Conservation (phyloP, 805 yeast species). For the Starmerella sirachaensis region DNA sequence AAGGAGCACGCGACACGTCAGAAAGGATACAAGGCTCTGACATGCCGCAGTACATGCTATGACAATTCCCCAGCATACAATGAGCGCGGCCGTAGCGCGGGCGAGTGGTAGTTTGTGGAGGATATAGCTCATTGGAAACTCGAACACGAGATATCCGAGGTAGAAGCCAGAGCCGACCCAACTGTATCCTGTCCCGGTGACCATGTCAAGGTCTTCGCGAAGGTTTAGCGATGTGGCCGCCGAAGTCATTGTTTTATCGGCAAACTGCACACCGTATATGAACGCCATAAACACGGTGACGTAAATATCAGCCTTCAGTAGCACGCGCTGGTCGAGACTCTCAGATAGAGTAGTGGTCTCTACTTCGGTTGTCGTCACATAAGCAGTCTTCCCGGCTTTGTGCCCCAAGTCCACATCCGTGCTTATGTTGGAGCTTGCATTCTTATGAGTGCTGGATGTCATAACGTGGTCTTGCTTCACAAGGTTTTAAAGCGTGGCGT, state of each 20-base stretch:
- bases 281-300: conserved; percentile 9
- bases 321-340: conserved; percentile 9
- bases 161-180: conserved; percentile 51
- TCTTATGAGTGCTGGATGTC: too few species aligned
- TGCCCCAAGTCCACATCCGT: too few species aligned
- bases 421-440: too few species aligned
- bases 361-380: too few species aligned
- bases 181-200: conserved; percentile 11
- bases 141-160: conserved; percentile 49
- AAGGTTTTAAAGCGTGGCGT: too few species aligned
- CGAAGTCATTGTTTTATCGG: conserved; percentile 12
- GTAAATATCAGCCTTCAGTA: conserved; percentile 8
- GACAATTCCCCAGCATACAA: conserved; percentile 48
- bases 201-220: conserved; percentile 1
- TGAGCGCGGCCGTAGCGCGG: conserved; percentile 36
- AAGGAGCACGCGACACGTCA: conserved; percentile 36
- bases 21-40: conserved; percentile 34
- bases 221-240: conserved; percentile 2
- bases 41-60: conserved; percentile 39
- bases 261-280: conserved; percentile 14
- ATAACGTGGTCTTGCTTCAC: too few species aligned
- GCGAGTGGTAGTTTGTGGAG: conserved; percentile 48
- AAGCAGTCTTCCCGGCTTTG: too few species aligned
- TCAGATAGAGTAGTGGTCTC: too few species aligned
- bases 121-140: conserved; percentile 36